These are phyloP conservation scores for Pistacia vera DNA, from an alignment of 345 rosid genomes.

Conservation along the genomic window DNA sequence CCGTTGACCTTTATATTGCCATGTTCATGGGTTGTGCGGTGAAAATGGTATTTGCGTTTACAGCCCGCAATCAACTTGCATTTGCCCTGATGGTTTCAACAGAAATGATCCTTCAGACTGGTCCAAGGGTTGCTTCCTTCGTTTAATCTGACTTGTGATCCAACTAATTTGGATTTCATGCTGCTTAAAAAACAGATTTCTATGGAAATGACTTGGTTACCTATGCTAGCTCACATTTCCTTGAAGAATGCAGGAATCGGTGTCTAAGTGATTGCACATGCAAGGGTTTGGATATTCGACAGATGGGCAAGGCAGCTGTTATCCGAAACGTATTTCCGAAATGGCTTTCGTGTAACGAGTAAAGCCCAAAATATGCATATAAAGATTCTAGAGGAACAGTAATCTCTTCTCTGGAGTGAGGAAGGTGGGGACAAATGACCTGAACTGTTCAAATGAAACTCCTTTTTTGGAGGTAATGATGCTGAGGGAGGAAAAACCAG, in stretches of 20 bases:
- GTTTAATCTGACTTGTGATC: conserved; percentile 20
- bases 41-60: conserved; percentile 21
- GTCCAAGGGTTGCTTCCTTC: conserved; percentile 25
- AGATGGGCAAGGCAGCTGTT: conserved; percentile 25
- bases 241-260: conserved; percentile 11
- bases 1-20: conserved; percentile 19
- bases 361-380: conserved; percentile 15
- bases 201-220: conserved; percentile 23
- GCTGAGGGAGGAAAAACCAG: not conserved
- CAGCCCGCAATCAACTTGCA: conserved; percentile 17
- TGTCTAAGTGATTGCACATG: conserved; percentile 29
- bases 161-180: conserved; percentile 14
- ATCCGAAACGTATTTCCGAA: conserved; percentile 18
- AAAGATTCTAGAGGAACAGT: conserved; percentile 18
- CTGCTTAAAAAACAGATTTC: conserved; percentile 20
- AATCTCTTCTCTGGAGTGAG: not conserved
- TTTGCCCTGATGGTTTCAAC: conserved; percentile 25
- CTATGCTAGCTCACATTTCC: not conserved
- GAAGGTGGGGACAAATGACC: not conserved
- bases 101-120: conserved; percentile 22
- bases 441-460: conserved; percentile 14
- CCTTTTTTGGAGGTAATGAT: not conserved
- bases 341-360: conserved; percentile 11
- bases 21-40: conserved; percentile 34
- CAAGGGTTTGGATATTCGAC: conserved; percentile 24